Evolutionary conservation across 164 flowering plant genomes (phyloP), one percentile per base, ranked within the genome.

Genomic region (Kalanchoe fedtschenkoi): DNA sequence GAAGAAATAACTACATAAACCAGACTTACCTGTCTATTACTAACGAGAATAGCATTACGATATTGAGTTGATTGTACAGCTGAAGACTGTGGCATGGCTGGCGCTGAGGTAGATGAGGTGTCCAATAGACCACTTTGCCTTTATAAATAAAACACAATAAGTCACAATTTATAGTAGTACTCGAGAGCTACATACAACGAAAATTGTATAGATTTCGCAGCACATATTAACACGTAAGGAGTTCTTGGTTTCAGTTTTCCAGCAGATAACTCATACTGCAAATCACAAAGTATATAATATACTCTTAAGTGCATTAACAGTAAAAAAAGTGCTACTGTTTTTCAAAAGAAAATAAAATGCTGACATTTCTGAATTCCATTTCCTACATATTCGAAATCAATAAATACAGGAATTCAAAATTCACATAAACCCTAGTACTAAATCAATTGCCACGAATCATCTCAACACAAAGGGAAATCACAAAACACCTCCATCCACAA

Each of bases 11-110:
- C 61, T n/a, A 13, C 39, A 65, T 3, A 17, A 11, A 34, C 38
- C 17, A 38, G n/a, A 42, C 64, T 47, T 60, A 83, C 98, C 90
- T 93, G 98, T 67, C 98, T 83, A 62, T 85, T 78, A 77, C 95
- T 89, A 9, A 93, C 98, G 66, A 89, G 87, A 56, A 93, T 86
- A 0, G 98, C 86, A 71, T 88, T 89, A 39, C 92, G 84, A 73
- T 11, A 81, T 56, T 72, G 80, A 65, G 39, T 57, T 58, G 72
- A 51, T 11, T 42, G 43, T 44, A 70, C 64, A 8, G 70, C 37
- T 15, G 68, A 66, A 16, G 68, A 29, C 9, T 30, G 60, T 21
- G 74, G 61, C 16, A 72, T 35, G 26, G 71, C 33, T 28, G 73
- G 33, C 51, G 74, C 44, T 29, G 78, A 59, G 24, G 78, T 47